phyloP scores from a whole-genome alignment of 2,329 filamentous ascomycete genomes.

The Alternaria postmessia region DNA sequence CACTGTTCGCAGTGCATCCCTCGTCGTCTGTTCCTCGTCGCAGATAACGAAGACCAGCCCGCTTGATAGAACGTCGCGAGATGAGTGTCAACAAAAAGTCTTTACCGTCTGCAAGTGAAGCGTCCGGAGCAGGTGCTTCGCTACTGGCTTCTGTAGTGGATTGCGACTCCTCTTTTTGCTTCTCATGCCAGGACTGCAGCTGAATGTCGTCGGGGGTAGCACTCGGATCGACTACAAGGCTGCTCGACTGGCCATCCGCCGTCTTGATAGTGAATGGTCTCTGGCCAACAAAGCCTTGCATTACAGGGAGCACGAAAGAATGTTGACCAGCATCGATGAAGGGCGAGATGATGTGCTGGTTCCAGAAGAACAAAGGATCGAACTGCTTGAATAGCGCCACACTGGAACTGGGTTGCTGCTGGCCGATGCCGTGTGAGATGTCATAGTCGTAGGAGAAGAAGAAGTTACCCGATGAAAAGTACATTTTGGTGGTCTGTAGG shows the following conservation, averaged over 20 bases:
- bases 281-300: conserved; percentile 96
- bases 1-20: conserved; percentile 85
- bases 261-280: conserved; percentile 76
- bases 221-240: conserved; percentile 45
- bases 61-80: conserved; percentile 84
- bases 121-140: conserved; percentile 40
- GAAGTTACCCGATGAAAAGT: conserved; percentile 85
- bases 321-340: conserved; percentile 79
- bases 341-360: conserved; percentile 74
- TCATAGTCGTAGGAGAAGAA: conserved; percentile 97
- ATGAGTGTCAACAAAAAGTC: conserved; percentile 85
- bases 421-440: conserved; percentile 72
- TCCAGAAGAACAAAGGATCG: conserved; percentile 91
- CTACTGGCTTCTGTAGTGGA: conserved; percentile 19
- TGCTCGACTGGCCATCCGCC: conserved; percentile 47
- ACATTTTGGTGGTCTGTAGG: conserved; percentile 80
- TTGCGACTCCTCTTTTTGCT: conserved; percentile 38
- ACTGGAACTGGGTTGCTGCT: conserved; percentile 54
- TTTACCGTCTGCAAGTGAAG: conserved; percentile 44
- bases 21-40: conserved; percentile 90
- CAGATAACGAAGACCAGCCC: conserved; percentile 88
- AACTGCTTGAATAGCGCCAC: conserved; percentile 74
- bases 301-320: conserved; percentile 76
- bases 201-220: conserved; percentile 48
- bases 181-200: conserved; percentile 43